A percentile compares a stretch with the other conserved stretches of the same genome.
Conservation (phyloP, 495 filamentous ascomycete genomes). For the Chaetomidium leptoderma region DNA sequence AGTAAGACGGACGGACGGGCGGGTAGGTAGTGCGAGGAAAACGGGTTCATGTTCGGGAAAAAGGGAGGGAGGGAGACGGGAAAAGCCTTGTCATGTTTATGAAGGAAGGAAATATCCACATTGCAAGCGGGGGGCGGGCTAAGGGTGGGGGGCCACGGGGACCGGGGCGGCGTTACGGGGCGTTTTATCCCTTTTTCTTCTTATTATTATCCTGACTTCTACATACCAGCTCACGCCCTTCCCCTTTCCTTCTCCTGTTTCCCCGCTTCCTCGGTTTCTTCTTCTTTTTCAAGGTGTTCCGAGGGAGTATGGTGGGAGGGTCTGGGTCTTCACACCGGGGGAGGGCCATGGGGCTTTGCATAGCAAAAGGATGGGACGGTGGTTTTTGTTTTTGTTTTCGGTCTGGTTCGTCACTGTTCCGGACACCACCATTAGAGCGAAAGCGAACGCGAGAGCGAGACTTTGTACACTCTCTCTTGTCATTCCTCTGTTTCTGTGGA, state of each 20-base stretch:
- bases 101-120: conserved; percentile 11
- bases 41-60: not conserved
- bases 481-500: not conserved
- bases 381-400: conserved; percentile 4
- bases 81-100: conserved; percentile 15
- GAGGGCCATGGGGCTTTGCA: conserved; percentile 18
- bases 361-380: conserved; percentile 22
- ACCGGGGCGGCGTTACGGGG: conserved; percentile 1
- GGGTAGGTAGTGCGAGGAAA: not conserved
- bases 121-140: not conserved
- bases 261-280: conserved; percentile 1
- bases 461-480: not conserved
- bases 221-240: not conserved
- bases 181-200: not conserved
- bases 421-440: conserved; percentile 3
- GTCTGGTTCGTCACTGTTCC: not conserved
- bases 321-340: not conserved
- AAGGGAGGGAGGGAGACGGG: not conserved
- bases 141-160: not conserved
- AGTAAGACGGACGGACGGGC: not conserved
- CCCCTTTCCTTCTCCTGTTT: not conserved
- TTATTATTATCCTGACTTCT: conserved; percentile 7
- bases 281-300: not conserved
- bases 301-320: not conserved
- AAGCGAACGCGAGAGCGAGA: not conserved